Conservation (phyloP, 2,329 filamentous ascomycete genomes). For the Sarocladium kiliense region DNA sequence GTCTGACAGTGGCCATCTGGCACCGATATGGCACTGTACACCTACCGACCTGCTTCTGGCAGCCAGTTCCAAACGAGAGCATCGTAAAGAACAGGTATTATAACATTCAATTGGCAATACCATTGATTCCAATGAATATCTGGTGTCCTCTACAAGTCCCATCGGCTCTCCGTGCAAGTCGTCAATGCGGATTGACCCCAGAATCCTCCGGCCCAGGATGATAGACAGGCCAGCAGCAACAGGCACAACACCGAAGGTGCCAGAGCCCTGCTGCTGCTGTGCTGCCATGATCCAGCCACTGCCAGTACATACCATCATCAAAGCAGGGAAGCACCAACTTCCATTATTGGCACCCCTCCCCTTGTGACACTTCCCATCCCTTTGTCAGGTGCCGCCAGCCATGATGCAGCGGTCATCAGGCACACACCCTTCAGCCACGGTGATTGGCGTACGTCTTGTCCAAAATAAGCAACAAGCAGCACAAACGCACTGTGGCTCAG, state of each 20-base stretch:
- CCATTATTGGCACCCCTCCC: background rate
- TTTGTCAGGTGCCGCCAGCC: slow-evolving; percentile 4
- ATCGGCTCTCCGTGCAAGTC: background rate
- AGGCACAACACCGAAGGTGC: background rate
- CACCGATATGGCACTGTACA: too few relatives aligned
- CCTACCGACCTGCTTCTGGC: too few relatives aligned
- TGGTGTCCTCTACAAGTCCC: too few relatives aligned
- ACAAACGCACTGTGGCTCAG: background rate
- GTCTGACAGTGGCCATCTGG: too few relatives aligned
- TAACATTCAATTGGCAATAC: background rate
- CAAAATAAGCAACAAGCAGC: background rate
- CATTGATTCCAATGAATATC: too few relatives aligned
- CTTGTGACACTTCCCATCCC: background rate
- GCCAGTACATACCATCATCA: background rate
- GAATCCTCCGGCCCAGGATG: background rate
- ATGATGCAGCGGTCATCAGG: slow-evolving; percentile 6
- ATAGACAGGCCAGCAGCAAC: background rate
- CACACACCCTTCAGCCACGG: slow-evolving; percentile 2
- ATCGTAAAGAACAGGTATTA: too few relatives aligned
- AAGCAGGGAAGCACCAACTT: background rate
- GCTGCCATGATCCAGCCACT: background rate
- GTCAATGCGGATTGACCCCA: background rate
- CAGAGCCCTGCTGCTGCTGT: background rate
- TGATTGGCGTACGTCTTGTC: background rate
- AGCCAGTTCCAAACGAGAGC: background rate